Conservation (phyloP, 352 stramenopile genomes). For the Globisporangium okanoganense region DNA sequence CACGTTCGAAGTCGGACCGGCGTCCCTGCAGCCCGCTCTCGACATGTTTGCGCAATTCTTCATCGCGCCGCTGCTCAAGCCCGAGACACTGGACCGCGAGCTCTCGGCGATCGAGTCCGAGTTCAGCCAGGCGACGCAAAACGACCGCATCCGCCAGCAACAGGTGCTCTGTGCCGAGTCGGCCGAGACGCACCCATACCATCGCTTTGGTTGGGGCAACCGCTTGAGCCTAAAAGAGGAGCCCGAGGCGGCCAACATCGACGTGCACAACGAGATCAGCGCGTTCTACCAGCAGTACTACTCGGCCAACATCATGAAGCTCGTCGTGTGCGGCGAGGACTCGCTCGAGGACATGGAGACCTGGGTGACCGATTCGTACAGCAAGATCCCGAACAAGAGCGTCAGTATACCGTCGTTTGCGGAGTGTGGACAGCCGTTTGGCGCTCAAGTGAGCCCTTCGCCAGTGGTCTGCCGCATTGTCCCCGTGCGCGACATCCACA, state of each 20-base stretch:
- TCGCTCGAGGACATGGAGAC: constrained; percentile 61
- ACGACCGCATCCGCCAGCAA: constrained; percentile 61
- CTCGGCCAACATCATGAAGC: constrained; percentile 82
- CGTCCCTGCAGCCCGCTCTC: constrained; percentile 58
- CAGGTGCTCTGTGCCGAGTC: constrained; percentile 76
- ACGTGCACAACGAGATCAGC: constrained; percentile 58
- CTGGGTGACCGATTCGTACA: constrained; percentile 63
- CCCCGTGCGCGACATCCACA: constrained; percentile 76
- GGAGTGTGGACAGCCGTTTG: constrained; percentile 45
- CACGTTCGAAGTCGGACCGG: constrained; percentile 89
- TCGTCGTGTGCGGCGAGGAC: constrained; percentile 77
- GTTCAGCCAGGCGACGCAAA: constrained; percentile 78
- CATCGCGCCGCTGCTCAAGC: constrained; percentile 83
- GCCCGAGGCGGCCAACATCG: constrained; percentile 33
- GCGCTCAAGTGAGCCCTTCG: constrained; percentile 26
- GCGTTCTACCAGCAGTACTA: constrained; percentile 73
- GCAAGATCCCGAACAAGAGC: constrained; percentile 53
- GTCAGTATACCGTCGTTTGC: constrained; percentile 41
- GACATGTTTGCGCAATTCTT: constrained; percentile 96
- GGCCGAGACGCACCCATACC: constrained; percentile 58
- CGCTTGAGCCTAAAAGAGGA: constrained; percentile 57
- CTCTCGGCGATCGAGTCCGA: constrained; percentile 87
- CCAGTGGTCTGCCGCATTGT: constrained; percentile 64
- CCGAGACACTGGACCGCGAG: constrained; percentile 77
- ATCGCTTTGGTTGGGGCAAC: constrained; percentile 86